These are phyloP conservation scores for Diphasiastrum complanatum DNA, from an alignment of 83 land plant species.

Conservation along the genomic window DNA sequence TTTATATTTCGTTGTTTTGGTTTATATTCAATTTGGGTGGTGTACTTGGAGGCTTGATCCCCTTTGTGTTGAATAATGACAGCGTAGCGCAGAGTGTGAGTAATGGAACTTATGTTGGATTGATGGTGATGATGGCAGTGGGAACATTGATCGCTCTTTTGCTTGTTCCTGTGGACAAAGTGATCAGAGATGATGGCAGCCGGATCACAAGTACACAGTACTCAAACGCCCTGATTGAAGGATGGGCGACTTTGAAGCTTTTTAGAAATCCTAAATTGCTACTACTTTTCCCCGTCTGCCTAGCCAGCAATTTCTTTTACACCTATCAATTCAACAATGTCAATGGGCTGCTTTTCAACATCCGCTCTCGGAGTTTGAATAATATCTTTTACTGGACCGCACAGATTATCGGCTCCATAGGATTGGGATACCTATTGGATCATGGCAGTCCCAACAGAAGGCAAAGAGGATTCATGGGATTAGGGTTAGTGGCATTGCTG, in stretches of 20 bases:
- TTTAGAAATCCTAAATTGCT: slow-evolving; percentile 60
- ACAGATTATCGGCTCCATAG: slow-evolving; percentile 74
- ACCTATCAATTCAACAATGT: slow-evolving; percentile 80
- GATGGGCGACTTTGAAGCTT: slow-evolving; percentile 43
- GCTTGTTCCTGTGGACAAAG: slow-evolving; percentile 53
- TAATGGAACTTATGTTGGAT: slow-evolving; percentile 74
- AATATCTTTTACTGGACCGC: slow-evolving; percentile 80
- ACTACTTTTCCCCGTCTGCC: slow-evolving; percentile 54
- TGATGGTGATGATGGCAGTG: slow-evolving; percentile 71
- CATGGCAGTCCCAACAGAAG: slow-evolving; percentile 46
- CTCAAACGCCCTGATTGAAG: slow-evolving; percentile 40
- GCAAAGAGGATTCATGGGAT: slow-evolving; percentile 55
- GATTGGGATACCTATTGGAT: slow-evolving; percentile 64
- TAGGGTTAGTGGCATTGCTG: slow-evolving; percentile 40
- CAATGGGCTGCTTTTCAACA: slow-evolving; percentile 55
- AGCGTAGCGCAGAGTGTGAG: slow-evolving; percentile 34
- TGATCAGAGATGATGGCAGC: slow-evolving; percentile 60
- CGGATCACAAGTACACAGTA: slow-evolving; percentile 37
- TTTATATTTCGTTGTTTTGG: slow-evolving; percentile 81
- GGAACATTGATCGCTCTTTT: slow-evolving; percentile 56
- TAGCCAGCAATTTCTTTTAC: slow-evolving; percentile 88
- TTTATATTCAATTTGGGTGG: slow-evolving; percentile 84
- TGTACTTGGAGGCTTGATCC: slow-evolving; percentile 76
- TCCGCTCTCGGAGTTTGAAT: slow-evolving; percentile 73
- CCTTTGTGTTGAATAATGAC: slow-evolving; percentile 63